phyloP scores from a whole-genome alignment of 495 filamentous ascomycete species.

The Penicillium antarcticum region DNA sequence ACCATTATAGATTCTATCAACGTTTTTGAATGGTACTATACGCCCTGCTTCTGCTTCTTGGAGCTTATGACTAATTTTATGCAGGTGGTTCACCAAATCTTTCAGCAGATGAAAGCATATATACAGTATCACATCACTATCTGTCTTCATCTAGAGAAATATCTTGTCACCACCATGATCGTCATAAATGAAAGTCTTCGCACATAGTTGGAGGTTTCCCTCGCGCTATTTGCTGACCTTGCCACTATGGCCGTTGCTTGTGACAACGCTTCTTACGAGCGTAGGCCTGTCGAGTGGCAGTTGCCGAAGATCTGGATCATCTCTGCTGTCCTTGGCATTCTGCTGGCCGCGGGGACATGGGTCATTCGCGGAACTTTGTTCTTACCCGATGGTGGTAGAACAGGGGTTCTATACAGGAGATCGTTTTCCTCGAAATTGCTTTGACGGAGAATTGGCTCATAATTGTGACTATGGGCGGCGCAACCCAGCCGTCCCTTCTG shows the following conservation, averaged over 20 bases:
- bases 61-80: too few species aligned
- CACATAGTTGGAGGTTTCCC: constrained; percentile 67
- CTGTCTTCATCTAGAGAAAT: constrained; percentile 70
- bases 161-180: constrained; percentile 69
- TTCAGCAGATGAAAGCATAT: constrained; percentile 78
- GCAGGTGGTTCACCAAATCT: constrained; percentile 64
- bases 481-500: constrained; percentile 65
- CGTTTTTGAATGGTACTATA: neutral
- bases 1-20: constrained; percentile 75
- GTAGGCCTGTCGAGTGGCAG: constrained; percentile 71
- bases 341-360: constrained; percentile 68
- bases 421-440: constrained; percentile 68
- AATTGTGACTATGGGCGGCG: constrained; percentile 65
- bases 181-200: constrained; percentile 69
- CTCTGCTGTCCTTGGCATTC: constrained; percentile 57
- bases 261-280: constrained; percentile 68
- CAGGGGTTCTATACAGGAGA: constrained; percentile 65
- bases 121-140: constrained; percentile 77
- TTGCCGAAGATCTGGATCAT: constrained; percentile 77
- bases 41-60: too few species aligned
- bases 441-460: constrained; percentile 77
- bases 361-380: constrained; percentile 63
- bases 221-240: constrained; percentile 71
- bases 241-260: constrained; percentile 73
- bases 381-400: constrained; percentile 66